Evolutionary conservation across 306 rosid species (phyloP), one percentile per base, ranked within the genome.

Genomic region (Cicer arietinum): DNA sequence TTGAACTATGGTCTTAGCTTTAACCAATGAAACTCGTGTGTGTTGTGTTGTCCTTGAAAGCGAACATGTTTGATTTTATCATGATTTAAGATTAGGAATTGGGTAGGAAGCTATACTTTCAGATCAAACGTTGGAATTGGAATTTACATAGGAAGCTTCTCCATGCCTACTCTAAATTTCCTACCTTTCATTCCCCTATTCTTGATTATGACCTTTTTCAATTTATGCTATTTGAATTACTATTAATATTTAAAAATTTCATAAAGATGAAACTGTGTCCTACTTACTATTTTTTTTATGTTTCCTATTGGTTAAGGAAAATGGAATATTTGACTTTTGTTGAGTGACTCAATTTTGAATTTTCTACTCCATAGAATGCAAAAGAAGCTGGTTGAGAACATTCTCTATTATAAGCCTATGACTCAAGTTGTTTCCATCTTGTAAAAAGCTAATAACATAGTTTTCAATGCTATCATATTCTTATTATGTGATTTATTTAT

Each of bases 271-370:
- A 72, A 35, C 40, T 47, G 8, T 45, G n/a, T 61, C 39, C 56
- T 71, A 9, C 48, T 40, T 54, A 30, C 8, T 18, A 48, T 46
- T 74, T 77, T 47, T 45, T 56, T 39, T 57, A 37, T 35, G 44
- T 77, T 68, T 43, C 1, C 60, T 58, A 58, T 53, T 70, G 54
- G 25, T 14, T 39, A 41, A 65, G 66, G 42, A 40, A 56, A 78
- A 75, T 11, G 10, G 50, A 67, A 61, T 30, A 35, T 13, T 69
- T 75, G 83, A 56, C 69, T 50, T 43, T 59, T 77, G 47, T 71
- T 70, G 73, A 52, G 56, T 79, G 75, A 69, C 46, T n/a, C 39
- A 61, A 45, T 37, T 61, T 78, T 61, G 74, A 73, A 10, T 35
- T 78, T 82, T 35, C 73, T 43, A 64, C 50, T 60, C 35, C 74